Conservation (phyloP, 2,329 filamentous ascomycete species). For the Colletotrichum orchidophilum region DNA sequence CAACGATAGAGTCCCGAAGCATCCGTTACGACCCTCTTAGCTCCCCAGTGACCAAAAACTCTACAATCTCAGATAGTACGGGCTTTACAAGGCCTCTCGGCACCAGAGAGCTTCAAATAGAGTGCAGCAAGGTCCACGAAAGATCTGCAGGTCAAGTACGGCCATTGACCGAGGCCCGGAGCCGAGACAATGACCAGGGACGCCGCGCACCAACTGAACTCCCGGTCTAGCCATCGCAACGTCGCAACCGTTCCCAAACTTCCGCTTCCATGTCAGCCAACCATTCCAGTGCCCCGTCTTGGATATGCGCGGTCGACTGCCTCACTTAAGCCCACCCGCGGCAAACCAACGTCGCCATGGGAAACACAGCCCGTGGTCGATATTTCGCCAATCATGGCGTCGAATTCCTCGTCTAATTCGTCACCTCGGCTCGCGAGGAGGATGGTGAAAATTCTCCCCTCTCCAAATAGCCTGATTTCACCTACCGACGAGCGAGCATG, state of each 20-base stretch:
- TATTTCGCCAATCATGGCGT: constrained; percentile 5
- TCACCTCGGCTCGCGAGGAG: neutral
- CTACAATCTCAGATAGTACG: neutral
- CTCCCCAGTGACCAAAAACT: neutral
- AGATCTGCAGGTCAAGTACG: neutral
- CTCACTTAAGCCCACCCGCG: neutral
- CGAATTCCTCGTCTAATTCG: neutral
- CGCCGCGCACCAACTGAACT: neutral
- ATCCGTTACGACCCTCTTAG: neutral
- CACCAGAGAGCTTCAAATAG: neutral
- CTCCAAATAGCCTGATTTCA: constrained; percentile 24
- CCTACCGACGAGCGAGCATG: constrained; percentile 1
- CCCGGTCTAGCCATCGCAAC: neutral
- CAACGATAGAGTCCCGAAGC: neutral
- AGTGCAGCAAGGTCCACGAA: neutral
- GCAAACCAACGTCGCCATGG: constrained; percentile 3
- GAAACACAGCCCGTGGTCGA: neutral
- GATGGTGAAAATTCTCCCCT: neutral
- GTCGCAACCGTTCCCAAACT: neutral
- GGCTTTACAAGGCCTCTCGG: neutral
- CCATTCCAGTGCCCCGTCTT: constrained; percentile 6
- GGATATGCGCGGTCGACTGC: neutral
- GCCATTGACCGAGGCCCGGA: neutral
- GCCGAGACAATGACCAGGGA: constrained; percentile 2
- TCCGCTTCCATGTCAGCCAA: neutral